Evolutionary conservation across 306 rosid species (phyloP), one percentile per base, ranked within the genome.

Genomic region (Rosa lucieae): DNA sequence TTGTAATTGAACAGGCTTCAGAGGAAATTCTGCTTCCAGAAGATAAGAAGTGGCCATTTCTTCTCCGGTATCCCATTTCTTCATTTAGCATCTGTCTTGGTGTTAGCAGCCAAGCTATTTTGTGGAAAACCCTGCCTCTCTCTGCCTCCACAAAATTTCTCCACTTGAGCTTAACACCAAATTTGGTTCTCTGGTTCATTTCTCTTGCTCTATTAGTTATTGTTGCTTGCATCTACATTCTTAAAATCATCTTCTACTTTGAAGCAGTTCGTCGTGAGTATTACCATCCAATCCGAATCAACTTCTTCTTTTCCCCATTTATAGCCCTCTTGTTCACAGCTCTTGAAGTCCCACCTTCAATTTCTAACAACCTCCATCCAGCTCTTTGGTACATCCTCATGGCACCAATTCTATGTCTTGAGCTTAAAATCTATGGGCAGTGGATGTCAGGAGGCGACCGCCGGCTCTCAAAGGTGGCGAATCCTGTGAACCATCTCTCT

Each of bases 361-460:
- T 92, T 42, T 72, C 87, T 18, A n/a, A 78, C 74, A 6, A 86
- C 46, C 73, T 94, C 44, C 92, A 39, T 63, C 89, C 79, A 3
- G 72, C 81, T 20, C 86, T 90, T 70, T 94, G 98, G 98, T 94
- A 94, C 84, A 26, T 90, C 82, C 88, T 94, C 42, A 94, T 94
- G 98, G 1, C 69, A 14, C 98, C 98, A 29, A 72, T 94, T 29
- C 75, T 94, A 11, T 81, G 82, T 37, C 94, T 94, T 15, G 97
- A 92, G 87, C 91, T 94, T 32, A 94, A 94, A 87, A 89, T 94
- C 46, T 94, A 94, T 70, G 98, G 98, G 80, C 98, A 94, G 69
- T 94, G 98, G 97, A 92, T 94, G 98, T 94, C 94, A 6, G 97
- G 97, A 14, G 97, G 97, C 8, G 93, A 87, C 53, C 82, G 94